A percentile compares a stretch with the other conserved stretches of the same genome.
phyloP scores from a whole-genome alignment of 331 rosid genomes.

The Pyrus hybrid region DNA sequence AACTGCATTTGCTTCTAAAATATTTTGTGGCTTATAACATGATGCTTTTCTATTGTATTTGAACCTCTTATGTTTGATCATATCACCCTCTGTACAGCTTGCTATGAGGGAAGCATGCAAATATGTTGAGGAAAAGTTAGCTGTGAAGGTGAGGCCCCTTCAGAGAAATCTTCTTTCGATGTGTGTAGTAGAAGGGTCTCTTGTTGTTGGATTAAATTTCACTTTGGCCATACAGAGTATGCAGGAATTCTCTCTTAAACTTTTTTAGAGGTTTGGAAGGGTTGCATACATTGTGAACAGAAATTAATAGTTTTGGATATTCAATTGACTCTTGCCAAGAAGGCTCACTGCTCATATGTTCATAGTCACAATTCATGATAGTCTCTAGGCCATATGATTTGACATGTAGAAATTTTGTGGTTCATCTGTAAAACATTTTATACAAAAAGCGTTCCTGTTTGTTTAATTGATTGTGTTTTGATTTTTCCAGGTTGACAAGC shows the following conservation, averaged over 20 bases:
- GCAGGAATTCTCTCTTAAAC: too few relatives aligned
- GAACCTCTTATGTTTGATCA: background rate
- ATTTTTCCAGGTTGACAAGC: constrained; percentile 71
- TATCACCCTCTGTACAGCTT: constrained; percentile 44
- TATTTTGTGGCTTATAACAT: background rate
- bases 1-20: background rate
- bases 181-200: background rate
- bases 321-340: background rate
- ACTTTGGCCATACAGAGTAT: background rate
- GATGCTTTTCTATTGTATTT: background rate
- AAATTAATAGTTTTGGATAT: background rate
- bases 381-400: background rate
- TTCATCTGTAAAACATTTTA: background rate
- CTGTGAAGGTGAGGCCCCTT: constrained; percentile 54
- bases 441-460: background rate
- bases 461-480: background rate
- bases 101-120: constrained; percentile 98
- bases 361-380: background rate
- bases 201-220: background rate
- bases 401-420: background rate
- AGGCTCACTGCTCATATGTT: background rate
- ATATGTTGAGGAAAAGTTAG: constrained; percentile 70
- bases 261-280: background rate
- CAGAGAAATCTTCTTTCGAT: background rate
- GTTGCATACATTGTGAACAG: background rate